phyloP scores from a whole-genome alignment of 768 basidiomycete species.

The Pleurotus pulmonarius region DNA sequence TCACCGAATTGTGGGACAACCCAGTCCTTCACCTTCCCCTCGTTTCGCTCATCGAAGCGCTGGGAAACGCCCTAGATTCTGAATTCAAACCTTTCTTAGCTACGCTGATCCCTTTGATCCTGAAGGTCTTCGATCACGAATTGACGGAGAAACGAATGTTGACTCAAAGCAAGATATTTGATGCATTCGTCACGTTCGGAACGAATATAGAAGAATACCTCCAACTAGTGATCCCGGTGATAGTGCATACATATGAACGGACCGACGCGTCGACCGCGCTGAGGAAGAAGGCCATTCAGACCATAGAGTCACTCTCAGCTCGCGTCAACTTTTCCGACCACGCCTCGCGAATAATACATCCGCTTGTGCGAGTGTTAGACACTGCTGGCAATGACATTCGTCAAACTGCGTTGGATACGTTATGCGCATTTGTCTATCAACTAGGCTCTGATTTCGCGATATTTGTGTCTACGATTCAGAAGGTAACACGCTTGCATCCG shows the following conservation, averaged over 20 bases:
- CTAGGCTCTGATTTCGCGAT: constrained; percentile 96
- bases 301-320: constrained; percentile 85
- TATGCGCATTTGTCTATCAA: constrained; percentile 90
- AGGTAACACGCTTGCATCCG: constrained; percentile 45
- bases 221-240: constrained; percentile 93
- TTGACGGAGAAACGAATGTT: constrained; percentile 70
- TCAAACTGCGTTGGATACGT: constrained; percentile 84
- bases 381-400: constrained; percentile 74
- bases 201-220: constrained; percentile 97
- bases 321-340: constrained; percentile 98
- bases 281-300: constrained; percentile 86
- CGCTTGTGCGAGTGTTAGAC: constrained; percentile 83
- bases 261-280: constrained; percentile 68
- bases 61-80: constrained; percentile 91
- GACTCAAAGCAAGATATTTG: constrained; percentile 88
- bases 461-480: constrained; percentile 95
- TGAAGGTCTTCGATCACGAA: constrained; percentile 91
- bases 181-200: constrained; percentile 93
- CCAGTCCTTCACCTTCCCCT: constrained; percentile 82
- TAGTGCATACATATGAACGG: constrained; percentile 88
- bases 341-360: constrained; percentile 95
- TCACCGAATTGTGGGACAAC: constrained; percentile 91
- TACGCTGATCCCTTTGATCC: constrained; percentile 80
- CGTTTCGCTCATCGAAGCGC: constrained; percentile 87
- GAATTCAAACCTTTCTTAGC: constrained; percentile 98